These are phyloP conservation scores for Chlorella sp. DNA, from an alignment of 139 green algal genomes.

Conservation along the genomic window DNA sequence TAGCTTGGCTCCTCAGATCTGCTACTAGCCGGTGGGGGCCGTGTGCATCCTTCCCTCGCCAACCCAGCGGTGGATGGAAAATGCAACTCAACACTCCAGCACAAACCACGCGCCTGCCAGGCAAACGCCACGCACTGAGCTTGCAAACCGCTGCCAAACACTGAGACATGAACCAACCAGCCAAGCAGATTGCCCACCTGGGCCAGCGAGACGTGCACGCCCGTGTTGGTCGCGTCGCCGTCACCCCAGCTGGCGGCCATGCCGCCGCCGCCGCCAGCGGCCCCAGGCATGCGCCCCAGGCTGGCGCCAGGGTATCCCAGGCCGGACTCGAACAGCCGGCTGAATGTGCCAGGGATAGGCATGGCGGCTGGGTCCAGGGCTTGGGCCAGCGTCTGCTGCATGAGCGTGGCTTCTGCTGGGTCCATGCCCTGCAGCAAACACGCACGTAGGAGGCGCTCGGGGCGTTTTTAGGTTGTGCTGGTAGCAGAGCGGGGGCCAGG, in stretches of 20 bases:
- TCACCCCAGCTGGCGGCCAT: conserved; percentile 25
- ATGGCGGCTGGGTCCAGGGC: too few species aligned
- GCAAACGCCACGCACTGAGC: too few species aligned
- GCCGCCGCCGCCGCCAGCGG: neutral
- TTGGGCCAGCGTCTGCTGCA: conserved; percentile 16
- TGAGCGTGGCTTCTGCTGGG: neutral
- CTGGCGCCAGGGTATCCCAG: neutral
- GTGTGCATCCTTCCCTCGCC: too few species aligned
- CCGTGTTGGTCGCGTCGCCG: conserved; percentile 14
- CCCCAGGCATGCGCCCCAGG: neutral
- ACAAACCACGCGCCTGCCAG: too few species aligned
- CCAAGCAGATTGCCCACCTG: neutral
- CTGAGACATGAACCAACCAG: too few species aligned
- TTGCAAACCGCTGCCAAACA: too few species aligned
- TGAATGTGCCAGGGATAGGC: neutral
- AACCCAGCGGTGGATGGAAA: too few species aligned
- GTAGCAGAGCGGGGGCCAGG: neutral
- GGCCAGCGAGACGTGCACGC: neutral
- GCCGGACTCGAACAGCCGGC: neutral
- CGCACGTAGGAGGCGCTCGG: too few species aligned
- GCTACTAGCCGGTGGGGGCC: too few species aligned
- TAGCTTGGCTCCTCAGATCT: too few species aligned
- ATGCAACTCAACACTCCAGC: too few species aligned
- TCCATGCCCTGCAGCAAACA: conserved; percentile 12
- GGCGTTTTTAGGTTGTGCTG: neutral